Evolutionary conservation across 805 yeast genomes (phyloP).

Genomic region (Ogataea kodamae): DNA sequence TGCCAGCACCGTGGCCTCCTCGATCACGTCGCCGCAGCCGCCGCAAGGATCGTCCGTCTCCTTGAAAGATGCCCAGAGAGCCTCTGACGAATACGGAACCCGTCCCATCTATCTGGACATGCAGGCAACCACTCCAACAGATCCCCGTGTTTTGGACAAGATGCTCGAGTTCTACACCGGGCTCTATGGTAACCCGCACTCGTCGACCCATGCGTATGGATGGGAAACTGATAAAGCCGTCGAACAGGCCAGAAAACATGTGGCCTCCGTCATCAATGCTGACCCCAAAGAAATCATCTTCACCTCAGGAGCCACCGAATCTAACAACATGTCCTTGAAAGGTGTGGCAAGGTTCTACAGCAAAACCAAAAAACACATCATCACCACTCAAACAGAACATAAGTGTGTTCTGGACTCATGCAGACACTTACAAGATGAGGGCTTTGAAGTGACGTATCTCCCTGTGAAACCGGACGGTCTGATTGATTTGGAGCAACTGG

Average conservation of each 20-base stretch:
- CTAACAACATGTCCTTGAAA: slow-evolving; percentile 90
- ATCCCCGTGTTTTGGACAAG: slow-evolving; percentile 89
- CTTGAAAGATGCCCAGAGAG: slow-evolving; percentile 42
- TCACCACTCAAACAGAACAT: slow-evolving; percentile 96
- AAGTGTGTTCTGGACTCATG: slow-evolving; percentile 98
- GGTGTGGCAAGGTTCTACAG: slow-evolving; percentile 94
- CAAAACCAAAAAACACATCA: slow-evolving; percentile 86
- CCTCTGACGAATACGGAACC: slow-evolving; percentile 49
- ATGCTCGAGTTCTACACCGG: slow-evolving; percentile 89
- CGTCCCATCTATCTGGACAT: slow-evolving; percentile 95
- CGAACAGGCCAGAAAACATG: slow-evolving; percentile 76
- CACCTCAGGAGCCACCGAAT: slow-evolving; percentile 97
- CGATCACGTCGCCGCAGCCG: no score
- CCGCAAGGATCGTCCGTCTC: slow-evolving; percentile 47
- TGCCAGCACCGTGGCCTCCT: slow-evolving; percentile 21
- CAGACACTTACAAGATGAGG: slow-evolving; percentile 92
- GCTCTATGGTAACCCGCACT: slow-evolving; percentile 95
- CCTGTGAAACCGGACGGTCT: slow-evolving; percentile 82
- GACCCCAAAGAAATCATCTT: slow-evolving; percentile 96
- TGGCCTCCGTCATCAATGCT: slow-evolving; percentile 84
- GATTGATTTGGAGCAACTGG: slow-evolving; percentile 71
- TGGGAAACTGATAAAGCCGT: slow-evolving; percentile 97
- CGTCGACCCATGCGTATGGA: slow-evolving; percentile 94
- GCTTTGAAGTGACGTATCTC: slow-evolving; percentile 91
- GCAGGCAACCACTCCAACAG: slow-evolving; percentile 98